Base-by-base conservation (phyloP, 345 rosid genomes). In the Heritiera fomes region DNA sequence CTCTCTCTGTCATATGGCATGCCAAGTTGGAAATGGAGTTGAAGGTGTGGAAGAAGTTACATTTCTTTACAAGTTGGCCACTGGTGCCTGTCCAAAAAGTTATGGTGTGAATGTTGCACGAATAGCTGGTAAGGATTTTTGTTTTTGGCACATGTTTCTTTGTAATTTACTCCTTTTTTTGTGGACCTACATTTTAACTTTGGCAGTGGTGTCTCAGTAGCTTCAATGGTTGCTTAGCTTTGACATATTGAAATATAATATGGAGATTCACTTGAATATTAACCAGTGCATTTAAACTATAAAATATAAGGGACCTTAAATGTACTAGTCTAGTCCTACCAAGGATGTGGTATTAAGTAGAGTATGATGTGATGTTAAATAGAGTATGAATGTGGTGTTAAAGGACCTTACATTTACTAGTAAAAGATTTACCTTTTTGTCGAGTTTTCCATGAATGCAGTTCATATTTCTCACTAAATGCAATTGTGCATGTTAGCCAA, bases 31-130 rank as follows among this genome's bases (percentile, higher is more conserved):
- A 86, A 83, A 83, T 80, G 89, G 89, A 75, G 83, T 1, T 63
- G 87, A 79, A 77, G 97, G 94, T 83, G 77, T 83, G 17, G 98
- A 96, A 79, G 97, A 94, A 82, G 97, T 96, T 34, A 90, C 95
- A 28, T 96, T 94, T 84, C 99, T 94, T 53, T 91, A 94, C 81
- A 88, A 93, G 82, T 82, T 96, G 84, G 91, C 87, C 10, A 75
- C 84, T 65, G 98, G 98, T 75, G 92, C 93, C 65, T 96, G 99
- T 85, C 99, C 98, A 56, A 96, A 94, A 86, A 96, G 99, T 86
- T 92, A 94, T 73, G 98, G 99, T 74, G 95, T 94, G 79, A 96
- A 94, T 73, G 98, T 96, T 82, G 99, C 99, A 69, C 90, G 98
- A 78, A 85, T 96, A 82, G 99, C 98, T 65, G 99, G 99, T 91